A percentile compares a stretch with the other conserved stretches of the same genome.
Conservation (phyloP, 495 filamentous ascomycete species). For the Annulohypoxylon stygium region DNA sequence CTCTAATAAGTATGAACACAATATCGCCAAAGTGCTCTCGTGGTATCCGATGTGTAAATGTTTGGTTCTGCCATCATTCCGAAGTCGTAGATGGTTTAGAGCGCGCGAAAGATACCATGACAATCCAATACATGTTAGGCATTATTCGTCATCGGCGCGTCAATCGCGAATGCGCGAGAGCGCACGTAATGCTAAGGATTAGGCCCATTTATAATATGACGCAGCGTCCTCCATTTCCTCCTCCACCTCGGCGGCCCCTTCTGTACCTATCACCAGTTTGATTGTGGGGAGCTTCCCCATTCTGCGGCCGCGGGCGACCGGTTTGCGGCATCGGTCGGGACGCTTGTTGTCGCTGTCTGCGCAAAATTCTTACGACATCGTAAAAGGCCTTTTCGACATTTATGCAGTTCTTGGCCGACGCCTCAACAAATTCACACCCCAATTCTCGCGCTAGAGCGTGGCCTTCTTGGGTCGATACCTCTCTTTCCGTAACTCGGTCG, state of each 20-base stretch:
- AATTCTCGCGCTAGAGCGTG: slow-evolving; percentile 91
- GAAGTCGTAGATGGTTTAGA: slow-evolving; percentile 8
- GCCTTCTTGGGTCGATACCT: slow-evolving; percentile 96
- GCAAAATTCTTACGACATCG: slow-evolving; percentile 92
- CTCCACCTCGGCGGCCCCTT: slow-evolving; percentile 32
- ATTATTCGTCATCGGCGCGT: slow-evolving; percentile 31
- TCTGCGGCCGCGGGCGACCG: slow-evolving; percentile 43
- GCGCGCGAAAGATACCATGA: slow-evolving; percentile 15
- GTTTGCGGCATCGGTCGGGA: slow-evolving; percentile 54
- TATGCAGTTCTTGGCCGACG: slow-evolving; percentile 98
- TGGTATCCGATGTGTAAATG: slow-evolving; percentile 30
- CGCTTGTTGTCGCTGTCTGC: slow-evolving; percentile 78
- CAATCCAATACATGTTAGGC: slow-evolving; percentile 20
- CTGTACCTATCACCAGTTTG: slow-evolving; percentile 39
- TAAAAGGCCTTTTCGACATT: slow-evolving; percentile 99
- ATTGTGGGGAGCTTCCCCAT: slow-evolving; percentile 41
- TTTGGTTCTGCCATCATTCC: slow-evolving; percentile 24
- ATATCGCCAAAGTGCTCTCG: slow-evolving; percentile 21
- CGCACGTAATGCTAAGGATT: slow-evolving; percentile 24
- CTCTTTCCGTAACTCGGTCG: slow-evolving; percentile 93
- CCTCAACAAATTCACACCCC: slow-evolving; percentile 97
- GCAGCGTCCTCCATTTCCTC: slow-evolving; percentile 36
- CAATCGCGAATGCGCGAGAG: slow-evolving; percentile 27
- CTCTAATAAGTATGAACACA: slow-evolving; percentile 47
- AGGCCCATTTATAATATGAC: slow-evolving; percentile 44